Evolutionary conservation across 2,329 filamentous ascomycete species (phyloP), one percentile per base, ranked within the genome.

Genomic region (Aureobasidium namibiae): DNA sequence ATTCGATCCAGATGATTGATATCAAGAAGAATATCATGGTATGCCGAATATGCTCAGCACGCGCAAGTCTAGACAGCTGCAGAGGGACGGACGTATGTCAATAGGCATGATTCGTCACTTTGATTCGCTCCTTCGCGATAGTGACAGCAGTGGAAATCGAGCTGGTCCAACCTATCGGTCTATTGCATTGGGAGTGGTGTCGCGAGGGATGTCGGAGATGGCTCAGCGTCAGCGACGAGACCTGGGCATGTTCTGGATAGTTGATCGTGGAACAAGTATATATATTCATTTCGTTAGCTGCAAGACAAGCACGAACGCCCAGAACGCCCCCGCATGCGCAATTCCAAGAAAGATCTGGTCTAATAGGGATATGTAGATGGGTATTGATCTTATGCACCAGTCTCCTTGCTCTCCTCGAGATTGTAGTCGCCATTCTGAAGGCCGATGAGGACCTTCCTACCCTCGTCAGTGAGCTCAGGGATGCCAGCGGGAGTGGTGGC

Each of bases 391-490:
- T 18, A 63, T 48, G 74, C 74, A 21, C 70, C 74, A 38, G 70
- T 68, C 66, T 77, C 76, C 60, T 70, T 69, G 59, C 74, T 76
- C 60, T 70, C 69, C 59, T 77, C 74, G 56, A 86, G 67, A 34
- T 73, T 66, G 62, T 75, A 85, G 14, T 80, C 67, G 34, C 76
- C 79, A 45, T 75, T 72, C 59, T 82, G 80, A 62, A 88, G 66
- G 1, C 79, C 79, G 60, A 80, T 74, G 56, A 89, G 71, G 4
- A 74, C 82, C 67, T 74, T 74, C 62, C 77, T 75, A n/a, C 86
- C 86, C 50, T 87, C 84, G 48, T 78, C 74, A 0, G 80, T 87
- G 64, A 89, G 71, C 62, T 85, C 79, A 0, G 86, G 86, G 67
- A 78, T 80, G 1, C 86, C 86, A 29, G 80, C 68, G 0, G 81